Percentiles rank a stretch among this genome's conserved stretches.
Conservation (phyloP, 2,329 filamentous ascomycete genomes). For the Fusarium avenaceum region DNA sequence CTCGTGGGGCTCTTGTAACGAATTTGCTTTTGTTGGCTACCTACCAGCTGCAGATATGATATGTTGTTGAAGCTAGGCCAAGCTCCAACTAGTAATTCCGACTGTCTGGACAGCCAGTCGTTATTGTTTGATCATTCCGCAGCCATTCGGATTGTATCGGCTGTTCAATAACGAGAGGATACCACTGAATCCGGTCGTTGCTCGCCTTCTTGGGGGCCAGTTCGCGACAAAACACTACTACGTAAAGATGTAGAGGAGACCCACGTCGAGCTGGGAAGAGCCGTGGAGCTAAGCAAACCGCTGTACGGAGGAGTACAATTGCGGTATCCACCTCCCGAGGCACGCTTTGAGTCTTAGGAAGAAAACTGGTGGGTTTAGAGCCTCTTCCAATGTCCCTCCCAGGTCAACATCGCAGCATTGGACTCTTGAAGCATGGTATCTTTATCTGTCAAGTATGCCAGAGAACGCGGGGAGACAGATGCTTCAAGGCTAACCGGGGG, state of each 20-base stretch:
- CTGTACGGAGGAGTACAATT: neutral
- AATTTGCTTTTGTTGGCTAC: constrained; percentile 3
- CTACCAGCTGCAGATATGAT: neutral
- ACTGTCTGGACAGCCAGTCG: constrained; percentile 25
- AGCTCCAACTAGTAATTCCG: constrained; percentile 33
- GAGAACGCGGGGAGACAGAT: neutral
- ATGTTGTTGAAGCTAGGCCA: constrained; percentile 13
- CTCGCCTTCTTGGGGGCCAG: constrained; percentile 2
- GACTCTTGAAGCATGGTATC: neutral
- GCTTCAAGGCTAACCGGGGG: neutral
- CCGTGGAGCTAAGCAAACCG: constrained; percentile 12
- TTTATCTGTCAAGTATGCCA: neutral
- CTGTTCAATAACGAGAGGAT: constrained; percentile 8
- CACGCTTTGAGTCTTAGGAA: neutral
- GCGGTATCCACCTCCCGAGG: constrained; percentile 4
- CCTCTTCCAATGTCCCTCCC: constrained; percentile 8
- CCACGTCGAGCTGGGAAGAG: constrained; percentile 14
- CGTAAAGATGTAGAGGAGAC: constrained; percentile 7
- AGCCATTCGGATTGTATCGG: constrained; percentile 16
- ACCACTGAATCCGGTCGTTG: neutral
- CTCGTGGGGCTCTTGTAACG: constrained; percentile 30
- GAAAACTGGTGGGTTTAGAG: neutral
- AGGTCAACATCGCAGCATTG: constrained; percentile 3
- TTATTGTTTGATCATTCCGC: constrained; percentile 6
- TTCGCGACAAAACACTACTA: constrained; percentile 2